Conservation (phyloP, 108 stramenopile species). For the Hondaea fermentalgiana region DNA sequence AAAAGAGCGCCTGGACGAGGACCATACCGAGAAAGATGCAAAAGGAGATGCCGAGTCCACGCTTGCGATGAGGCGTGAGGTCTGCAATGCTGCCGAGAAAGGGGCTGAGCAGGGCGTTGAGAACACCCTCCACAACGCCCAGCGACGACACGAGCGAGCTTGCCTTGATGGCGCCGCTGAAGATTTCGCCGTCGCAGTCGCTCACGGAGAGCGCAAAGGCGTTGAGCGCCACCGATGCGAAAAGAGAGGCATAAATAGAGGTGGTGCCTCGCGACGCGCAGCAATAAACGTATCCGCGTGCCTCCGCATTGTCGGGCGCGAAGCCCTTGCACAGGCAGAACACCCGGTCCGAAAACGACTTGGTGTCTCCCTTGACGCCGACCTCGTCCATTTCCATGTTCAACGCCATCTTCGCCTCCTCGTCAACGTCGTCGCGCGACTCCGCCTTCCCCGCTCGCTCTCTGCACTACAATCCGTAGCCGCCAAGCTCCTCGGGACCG, state of each 20-base stretch:
- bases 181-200: not conserved
- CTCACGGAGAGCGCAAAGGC: not conserved
- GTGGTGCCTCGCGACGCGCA: not conserved
- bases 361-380: too few relatives aligned
- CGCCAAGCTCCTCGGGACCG: too few relatives aligned
- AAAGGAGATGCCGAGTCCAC: not conserved
- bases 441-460: too few relatives aligned
- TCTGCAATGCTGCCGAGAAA: not conserved
- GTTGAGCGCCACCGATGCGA: not conserved
- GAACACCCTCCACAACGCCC: not conserved
- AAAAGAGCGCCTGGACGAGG: not conserved
- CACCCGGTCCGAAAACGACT: not conserved
- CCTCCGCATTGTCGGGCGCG: not conserved
- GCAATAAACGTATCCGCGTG: not conserved
- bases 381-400: too few relatives aligned
- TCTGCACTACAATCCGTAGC: too few relatives aligned
- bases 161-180: not conserved
- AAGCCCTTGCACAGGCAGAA: not conserved
- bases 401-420: too few relatives aligned
- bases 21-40: not conserved
- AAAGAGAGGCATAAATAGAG: not conserved
- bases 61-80: not conserved
- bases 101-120: conserved; percentile 4
- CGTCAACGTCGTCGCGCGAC: too few relatives aligned
- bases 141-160: not conserved